Percentiles rank a stretch among this genome's conserved stretches.
These are phyloP conservation scores for Hirsutella minnesotensis DNA, from an alignment of 2,329 filamentous ascomycete genomes.

Conservation along the genomic window DNA sequence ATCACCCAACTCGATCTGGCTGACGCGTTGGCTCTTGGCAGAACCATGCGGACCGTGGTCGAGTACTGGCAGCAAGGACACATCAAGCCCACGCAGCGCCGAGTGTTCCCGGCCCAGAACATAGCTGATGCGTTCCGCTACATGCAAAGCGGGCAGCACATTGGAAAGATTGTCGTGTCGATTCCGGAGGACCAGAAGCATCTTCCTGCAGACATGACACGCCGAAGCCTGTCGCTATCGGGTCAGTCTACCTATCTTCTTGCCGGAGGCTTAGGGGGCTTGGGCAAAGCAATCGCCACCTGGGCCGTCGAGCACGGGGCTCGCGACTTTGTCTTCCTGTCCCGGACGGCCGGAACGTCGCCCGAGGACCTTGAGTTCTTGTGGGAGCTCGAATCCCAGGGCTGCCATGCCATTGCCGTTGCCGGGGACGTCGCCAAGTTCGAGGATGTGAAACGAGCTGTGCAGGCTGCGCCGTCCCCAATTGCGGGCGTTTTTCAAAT, in stretches of 20 bases:
- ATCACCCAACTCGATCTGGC: not conserved
- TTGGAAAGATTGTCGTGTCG: slow-evolving; percentile 9
- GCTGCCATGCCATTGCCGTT: not conserved
- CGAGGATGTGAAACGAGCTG: not conserved
- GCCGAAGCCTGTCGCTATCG: not conserved
- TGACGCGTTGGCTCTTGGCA: not conserved
- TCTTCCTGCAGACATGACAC: not conserved
- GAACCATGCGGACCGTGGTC: not conserved
- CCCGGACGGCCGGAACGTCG: not conserved
- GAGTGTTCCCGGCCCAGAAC: slow-evolving; percentile 1
- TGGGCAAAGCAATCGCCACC: slow-evolving; percentile 10
- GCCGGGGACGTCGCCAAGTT: not conserved
- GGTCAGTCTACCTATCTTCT: slow-evolving; percentile 11
- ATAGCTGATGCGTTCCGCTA: slow-evolving; percentile 9
- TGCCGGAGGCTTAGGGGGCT: slow-evolving; percentile 9
- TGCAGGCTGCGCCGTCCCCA: not conserved
- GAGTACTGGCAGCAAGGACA: not conserved
- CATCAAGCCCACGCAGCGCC: slow-evolving; percentile 3
- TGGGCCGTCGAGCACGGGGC: slow-evolving; percentile 3
- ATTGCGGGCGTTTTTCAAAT: slow-evolving; percentile 3
- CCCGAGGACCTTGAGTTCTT: not conserved
- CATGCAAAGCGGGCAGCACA: slow-evolving; percentile 11
- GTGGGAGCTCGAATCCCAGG: not conserved
- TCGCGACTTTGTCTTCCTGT: slow-evolving; percentile 10
- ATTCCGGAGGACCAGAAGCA: slow-evolving; percentile 2